Base-by-base conservation (phyloP, 164 flowering plant genomes). In the Cinnamomum micranthum region DNA sequence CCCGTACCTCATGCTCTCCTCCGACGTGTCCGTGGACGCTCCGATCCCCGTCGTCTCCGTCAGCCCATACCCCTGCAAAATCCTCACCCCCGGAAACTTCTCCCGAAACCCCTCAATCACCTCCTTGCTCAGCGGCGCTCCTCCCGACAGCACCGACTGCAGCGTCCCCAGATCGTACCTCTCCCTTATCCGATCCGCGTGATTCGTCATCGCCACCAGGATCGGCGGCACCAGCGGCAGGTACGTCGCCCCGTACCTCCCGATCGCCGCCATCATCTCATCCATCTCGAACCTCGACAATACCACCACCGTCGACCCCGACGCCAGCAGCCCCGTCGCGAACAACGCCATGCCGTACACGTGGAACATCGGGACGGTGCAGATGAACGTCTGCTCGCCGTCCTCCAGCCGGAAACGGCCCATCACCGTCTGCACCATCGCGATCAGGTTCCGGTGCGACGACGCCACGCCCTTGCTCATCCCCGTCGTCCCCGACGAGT, bases 401-500 rank as follows among this genome's bases (percentile, higher is more conserved):
- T 77, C 82, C 1, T 81, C 88, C 14, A 74, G 7, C 1, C 33
- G 35, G 73, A 90, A 88, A 27, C 92, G 80, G 20, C 35, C 28
- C 0, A 84, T 11, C 0, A 91, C 41, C 12, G 84, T 82, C 70
- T 86, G 87, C 7, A 90, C 91, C 92, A 87, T 88, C 13, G 91
- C 89, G 17, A 92, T 95, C 5, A 93, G 81, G 75, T 86, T 93
- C 70, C 82, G 69, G 74, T 95, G 98, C 1, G 97, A 86, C 7
- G 90, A 88, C 6, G 82, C 84, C 31, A 95, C 97, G 11, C 98
- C 98, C 73, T 95, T 95, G 81, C 98, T 93, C 58, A 84, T 84
- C 3, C 98, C 97, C n/a, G 98, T 95, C 2, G 97, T 95, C 9
- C 98, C 97, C 0, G 98, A 95, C 12, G 98, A 95, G 86, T 92